Percentiles rank a stretch among this genome's conserved stretches.
Conservation (phyloP, 176 grass and related monocot species). For the Aegilops tauschii region DNA sequence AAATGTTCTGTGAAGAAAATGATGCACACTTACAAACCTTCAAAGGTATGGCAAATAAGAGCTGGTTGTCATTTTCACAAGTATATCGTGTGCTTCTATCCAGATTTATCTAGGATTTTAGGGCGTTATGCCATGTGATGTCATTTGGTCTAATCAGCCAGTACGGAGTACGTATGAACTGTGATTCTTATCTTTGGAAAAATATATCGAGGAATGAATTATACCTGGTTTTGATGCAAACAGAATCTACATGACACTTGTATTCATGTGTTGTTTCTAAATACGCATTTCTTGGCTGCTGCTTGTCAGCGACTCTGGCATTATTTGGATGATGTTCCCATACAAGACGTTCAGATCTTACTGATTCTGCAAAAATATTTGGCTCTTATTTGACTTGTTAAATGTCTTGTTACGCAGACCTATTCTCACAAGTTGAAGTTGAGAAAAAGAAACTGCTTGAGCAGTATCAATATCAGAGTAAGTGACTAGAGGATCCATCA, state of each 20-base stretch:
- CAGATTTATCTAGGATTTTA: not conserved
- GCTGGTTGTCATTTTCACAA: not conserved
- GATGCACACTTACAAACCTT: constrained; percentile 60
- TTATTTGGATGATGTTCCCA: not conserved
- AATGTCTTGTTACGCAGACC: constrained; percentile 41
- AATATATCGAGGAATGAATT: not conserved
- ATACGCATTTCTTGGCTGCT: not conserved
- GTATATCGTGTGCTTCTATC: not conserved
- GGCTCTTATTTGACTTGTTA: constrained; percentile 1
- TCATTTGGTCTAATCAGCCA: not conserved
- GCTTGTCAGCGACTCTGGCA: not conserved
- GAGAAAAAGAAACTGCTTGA: constrained; percentile 66
- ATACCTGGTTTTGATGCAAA: not conserved
- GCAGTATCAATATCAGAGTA: constrained; percentile 68
- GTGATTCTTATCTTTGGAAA: not conserved
- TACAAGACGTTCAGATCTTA: not conserved
- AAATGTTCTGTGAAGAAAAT: constrained; percentile 73
- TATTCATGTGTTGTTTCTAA: not conserved
- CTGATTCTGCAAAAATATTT: constrained; percentile 1
- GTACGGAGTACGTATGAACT: not conserved
- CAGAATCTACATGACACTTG: not conserved
- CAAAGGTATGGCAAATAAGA: constrained; percentile 54
- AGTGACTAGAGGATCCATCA: constrained; percentile 28
- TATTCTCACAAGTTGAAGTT: constrained; percentile 74
- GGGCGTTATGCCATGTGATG: not conserved